Evolutionary conservation across 257 asterid genomes (phyloP), one percentile per base, ranked within the genome.

Genomic region (Gentiana macrophylla): DNA sequence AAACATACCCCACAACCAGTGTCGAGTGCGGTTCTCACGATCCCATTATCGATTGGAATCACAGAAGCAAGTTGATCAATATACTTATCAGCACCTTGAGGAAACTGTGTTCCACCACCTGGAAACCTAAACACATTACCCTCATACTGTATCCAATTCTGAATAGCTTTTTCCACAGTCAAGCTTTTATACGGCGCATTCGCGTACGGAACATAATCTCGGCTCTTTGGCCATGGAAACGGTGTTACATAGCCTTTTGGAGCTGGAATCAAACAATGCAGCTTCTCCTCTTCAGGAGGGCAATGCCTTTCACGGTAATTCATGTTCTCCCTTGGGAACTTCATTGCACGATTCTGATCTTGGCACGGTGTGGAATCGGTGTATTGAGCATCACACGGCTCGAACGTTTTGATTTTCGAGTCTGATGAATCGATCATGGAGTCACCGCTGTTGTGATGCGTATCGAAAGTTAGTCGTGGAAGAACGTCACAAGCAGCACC

Each of bases 31-130:
- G 98, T 86, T 55, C 95, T 72, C 44, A 91, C 98, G 33, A 80
- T 81, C 50, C 98, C 98, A 54, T 86, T 83, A 1, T 70, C 84
- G 43, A 87, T 84, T 3, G 96, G 98, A 66, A 91, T 77, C 61
- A 91, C 96, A 0, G 92, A 74, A 72, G 98, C 96, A 63, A 91
- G 91, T 72, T 87, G 98, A 61, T 91, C 98, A 44, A 91, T 91
- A 71, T 91, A 91, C 72, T 84, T 87, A 70, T 91, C 98, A 49
- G 98, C 98, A 35, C 98, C 96, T 54, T 91, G 95, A 76, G 98
- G 98, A 71, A 91, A 91, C 56, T 91, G 98, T 5, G 98, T 91
- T 52, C 98, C 95, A 32, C 98, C 96, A 60, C 98, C 98, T 1
- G 96, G 98, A 74, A 91, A 91, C 73, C 96, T 77, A 60, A 86